Evolutionary conservation across 129 eudicot species (phyloP).

Genomic region (Artemisia tridentata): DNA sequence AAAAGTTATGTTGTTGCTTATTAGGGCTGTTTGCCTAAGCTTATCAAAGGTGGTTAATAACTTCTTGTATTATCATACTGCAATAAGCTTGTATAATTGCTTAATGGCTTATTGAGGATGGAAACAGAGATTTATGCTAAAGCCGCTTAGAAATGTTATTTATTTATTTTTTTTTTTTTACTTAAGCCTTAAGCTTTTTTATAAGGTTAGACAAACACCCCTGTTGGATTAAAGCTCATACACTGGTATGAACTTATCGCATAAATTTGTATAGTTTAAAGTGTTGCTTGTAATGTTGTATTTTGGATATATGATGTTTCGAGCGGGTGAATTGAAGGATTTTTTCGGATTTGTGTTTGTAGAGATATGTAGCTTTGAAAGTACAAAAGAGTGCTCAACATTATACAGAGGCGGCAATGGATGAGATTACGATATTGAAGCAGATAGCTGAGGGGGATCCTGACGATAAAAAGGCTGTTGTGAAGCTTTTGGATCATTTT

Average conservation of each 20-base stretch:
- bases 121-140: no score
- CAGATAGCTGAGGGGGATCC: slow-evolving; percentile 89
- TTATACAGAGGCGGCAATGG: slow-evolving; percentile 93
- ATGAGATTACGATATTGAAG: slow-evolving; percentile 79
- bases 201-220: no score
- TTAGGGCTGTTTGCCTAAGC: no score
- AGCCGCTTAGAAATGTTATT: no score
- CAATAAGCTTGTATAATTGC: no score
- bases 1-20: no score
- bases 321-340: not conserved
- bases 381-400: slow-evolving; percentile 96
- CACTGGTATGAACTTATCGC: not conserved
- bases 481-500: slow-evolving; percentile 89
- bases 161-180: no score
- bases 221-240: no score
- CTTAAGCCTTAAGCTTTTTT: no score
- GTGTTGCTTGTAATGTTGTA: not conserved
- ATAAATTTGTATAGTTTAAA: not conserved
- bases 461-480: slow-evolving; percentile 75
- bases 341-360: slow-evolving; percentile 5
- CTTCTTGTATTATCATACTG: no score
- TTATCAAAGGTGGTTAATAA: no score
- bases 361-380: slow-evolving; percentile 89
- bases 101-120: no score
- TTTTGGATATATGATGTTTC: slow-evolving; percentile 20